Percentiles rank a stretch among this genome's conserved stretches.
Conservation (phyloP, 306 rosid species). For the Quillaja saponaria region DNA sequence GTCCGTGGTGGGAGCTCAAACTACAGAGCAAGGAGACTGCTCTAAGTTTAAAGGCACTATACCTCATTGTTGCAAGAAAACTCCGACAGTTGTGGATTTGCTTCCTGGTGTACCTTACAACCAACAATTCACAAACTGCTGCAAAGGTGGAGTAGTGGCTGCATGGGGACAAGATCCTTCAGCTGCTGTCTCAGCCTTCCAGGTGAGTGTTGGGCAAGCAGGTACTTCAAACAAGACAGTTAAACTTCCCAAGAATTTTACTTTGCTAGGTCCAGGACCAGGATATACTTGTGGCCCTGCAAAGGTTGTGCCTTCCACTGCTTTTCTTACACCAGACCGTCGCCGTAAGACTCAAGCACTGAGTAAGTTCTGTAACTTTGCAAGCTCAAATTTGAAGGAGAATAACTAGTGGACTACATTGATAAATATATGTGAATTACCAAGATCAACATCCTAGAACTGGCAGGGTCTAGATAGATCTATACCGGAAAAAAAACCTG, state of each 20-base stretch:
- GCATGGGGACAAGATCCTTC: constrained; percentile 97
- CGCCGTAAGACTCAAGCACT: constrained; percentile 95
- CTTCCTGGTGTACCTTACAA: constrained; percentile 95
- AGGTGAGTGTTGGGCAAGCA: constrained; percentile 75
- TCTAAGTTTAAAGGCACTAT: constrained; percentile 76
- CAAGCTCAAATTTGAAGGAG: constrained; percentile 1
- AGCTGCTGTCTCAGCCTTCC: constrained; percentile 76
- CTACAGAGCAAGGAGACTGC: constrained; percentile 97
- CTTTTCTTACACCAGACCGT: constrained; percentile 61
- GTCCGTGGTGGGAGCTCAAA: constrained; percentile 75
- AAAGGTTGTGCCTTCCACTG: constrained; percentile 81
- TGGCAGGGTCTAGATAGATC: too few species aligned
- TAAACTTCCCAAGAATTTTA: constrained; percentile 81
- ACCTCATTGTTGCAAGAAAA: constrained; percentile 90
- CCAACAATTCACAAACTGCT: constrained; percentile 82
- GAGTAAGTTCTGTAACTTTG: constrained; percentile 48
- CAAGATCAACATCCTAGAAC: too few species aligned
- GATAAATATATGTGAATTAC: too few species aligned
- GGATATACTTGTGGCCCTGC: constrained; percentile 94
- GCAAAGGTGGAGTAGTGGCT: constrained; percentile 87
- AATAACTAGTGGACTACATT: too few species aligned
- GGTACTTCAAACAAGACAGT: constrained; percentile 88
- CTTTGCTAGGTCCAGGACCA: constrained; percentile 83
- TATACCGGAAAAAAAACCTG: too few species aligned
- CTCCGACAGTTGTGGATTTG: constrained; percentile 81